These are phyloP conservation scores for Reutealis trisperma DNA, from an alignment of 345 rosid genomes.

Conservation along the genomic window DNA sequence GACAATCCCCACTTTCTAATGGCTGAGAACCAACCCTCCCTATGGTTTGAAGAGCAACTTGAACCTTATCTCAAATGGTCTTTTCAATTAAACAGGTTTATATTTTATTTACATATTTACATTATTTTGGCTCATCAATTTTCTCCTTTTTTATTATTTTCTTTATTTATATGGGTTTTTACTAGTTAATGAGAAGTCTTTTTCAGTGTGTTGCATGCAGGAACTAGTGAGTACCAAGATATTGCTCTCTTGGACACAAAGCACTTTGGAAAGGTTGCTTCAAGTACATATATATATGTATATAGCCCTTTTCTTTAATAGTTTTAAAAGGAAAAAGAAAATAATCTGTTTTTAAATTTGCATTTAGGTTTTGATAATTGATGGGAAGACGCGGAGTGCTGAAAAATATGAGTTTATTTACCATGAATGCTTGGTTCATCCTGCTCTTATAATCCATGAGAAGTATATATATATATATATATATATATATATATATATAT, in stretches of 20 bases:
- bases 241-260: slow-evolving; percentile 20
- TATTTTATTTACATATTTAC: neutral
- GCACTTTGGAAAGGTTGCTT: slow-evolving; percentile 23
- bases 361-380: slow-evolving; percentile 19
- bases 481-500: too few relatives aligned
- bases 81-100: slow-evolving; percentile 15
- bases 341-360: neutral
- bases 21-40: neutral
- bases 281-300: too few relatives aligned
- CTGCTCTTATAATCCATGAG: slow-evolving; percentile 21
- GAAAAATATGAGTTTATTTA: slow-evolving; percentile 31
- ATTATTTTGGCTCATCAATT: too few relatives aligned
- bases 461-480: neutral
- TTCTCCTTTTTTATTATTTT: neutral
- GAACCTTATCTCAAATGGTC: slow-evolving; percentile 14
- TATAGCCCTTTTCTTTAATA: too few relatives aligned
- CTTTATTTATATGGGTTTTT: too few relatives aligned
- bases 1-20: neutral
- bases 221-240: slow-evolving; percentile 5
- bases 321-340: too few relatives aligned
- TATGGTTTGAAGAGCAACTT: slow-evolving; percentile 24
- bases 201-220: slow-evolving; percentile 14
- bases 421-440: slow-evolving; percentile 36
- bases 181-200: too few relatives aligned
- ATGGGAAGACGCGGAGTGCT: slow-evolving; percentile 33